These are phyloP conservation scores for Teratosphaeria destructans DNA, from an alignment of 2,329 filamentous ascomycete species.

Conservation along the genomic window DNA sequence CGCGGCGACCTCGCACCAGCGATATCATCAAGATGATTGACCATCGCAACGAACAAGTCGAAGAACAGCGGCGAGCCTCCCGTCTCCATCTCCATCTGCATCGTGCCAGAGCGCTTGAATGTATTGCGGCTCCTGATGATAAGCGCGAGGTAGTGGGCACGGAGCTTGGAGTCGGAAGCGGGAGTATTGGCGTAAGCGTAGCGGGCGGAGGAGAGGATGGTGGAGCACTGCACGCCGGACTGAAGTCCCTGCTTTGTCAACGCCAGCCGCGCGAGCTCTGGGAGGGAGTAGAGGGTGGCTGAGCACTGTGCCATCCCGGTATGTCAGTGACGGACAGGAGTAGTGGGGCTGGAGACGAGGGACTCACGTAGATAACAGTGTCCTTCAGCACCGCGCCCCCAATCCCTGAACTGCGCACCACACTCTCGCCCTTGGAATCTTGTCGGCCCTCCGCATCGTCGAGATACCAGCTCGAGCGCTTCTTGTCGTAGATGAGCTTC, in stretches of 20 bases:
- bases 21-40: constrained; percentile 63
- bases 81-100: constrained; percentile 89
- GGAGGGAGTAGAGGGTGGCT: constrained; percentile 71
- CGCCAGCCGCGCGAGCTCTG: constrained; percentile 74
- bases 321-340: neutral
- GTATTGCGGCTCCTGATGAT: constrained; percentile 81
- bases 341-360: constrained; percentile 3
- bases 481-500: constrained; percentile 70
- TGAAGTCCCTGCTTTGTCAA: constrained; percentile 84
- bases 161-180: constrained; percentile 78
- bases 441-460: constrained; percentile 47
- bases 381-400: constrained; percentile 70
- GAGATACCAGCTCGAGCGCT: constrained; percentile 70
- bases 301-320: constrained; percentile 45
- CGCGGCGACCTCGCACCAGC: constrained; percentile 16
- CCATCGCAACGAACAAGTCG: constrained; percentile 84
- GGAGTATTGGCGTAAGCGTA: constrained; percentile 85
- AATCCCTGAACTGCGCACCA: constrained; percentile 55
- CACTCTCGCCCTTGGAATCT: constrained; percentile 47
- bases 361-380: constrained; percentile 65
- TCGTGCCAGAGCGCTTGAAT: constrained; percentile 87
- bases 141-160: constrained; percentile 82
- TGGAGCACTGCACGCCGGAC: constrained; percentile 71
- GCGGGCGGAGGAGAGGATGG: constrained; percentile 76
- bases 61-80: constrained; percentile 77